Conservation (phyloP, 768 basidiomycete species). For the Leucocoprinus sp. region DNA sequence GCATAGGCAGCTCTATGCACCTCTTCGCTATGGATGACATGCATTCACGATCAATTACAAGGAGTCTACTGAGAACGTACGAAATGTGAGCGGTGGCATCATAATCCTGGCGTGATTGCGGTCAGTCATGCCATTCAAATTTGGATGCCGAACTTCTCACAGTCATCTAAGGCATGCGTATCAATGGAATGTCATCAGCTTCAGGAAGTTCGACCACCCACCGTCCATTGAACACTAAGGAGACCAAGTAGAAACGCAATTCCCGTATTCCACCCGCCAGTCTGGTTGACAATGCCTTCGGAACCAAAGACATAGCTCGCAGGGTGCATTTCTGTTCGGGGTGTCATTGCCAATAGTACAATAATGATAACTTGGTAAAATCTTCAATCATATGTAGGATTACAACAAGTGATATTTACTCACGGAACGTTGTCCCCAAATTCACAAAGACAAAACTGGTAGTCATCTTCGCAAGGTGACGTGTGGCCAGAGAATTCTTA, state of each 20-base stretch:
- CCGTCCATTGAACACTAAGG: slow-evolving; percentile 83
- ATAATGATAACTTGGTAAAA: slow-evolving; percentile 65
- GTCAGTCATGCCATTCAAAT: not conserved
- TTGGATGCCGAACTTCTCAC: not conserved
- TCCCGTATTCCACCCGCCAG: slow-evolving; percentile 73
- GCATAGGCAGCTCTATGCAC: slow-evolving; percentile 75
- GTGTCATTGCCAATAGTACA: slow-evolving; percentile 68
- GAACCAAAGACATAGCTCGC: slow-evolving; percentile 76
- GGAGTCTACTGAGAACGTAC: slow-evolving; percentile 31
- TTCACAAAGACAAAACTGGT: slow-evolving; percentile 82
- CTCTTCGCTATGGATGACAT: slow-evolving; percentile 49
- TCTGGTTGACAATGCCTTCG: slow-evolving; percentile 65
- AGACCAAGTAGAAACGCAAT: slow-evolving; percentile 81
- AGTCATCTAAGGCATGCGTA: slow-evolving; percentile 12
- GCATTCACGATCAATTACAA: slow-evolving; percentile 8
- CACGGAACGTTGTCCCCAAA: slow-evolving; percentile 66
- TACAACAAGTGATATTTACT: slow-evolving; percentile 15
- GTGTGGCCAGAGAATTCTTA: slow-evolving; percentile 68
- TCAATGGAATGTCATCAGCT: not conserved
- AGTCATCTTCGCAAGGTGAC: slow-evolving; percentile 66
- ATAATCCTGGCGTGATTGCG: slow-evolving; percentile 43
- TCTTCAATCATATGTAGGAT: slow-evolving; percentile 4
- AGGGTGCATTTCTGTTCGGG: slow-evolving; percentile 70
- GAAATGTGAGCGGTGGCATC: slow-evolving; percentile 79
- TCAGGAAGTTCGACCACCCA: slow-evolving; percentile 26